A percentile compares a stretch with the other conserved stretches of the same genome.
phyloP scores from a whole-genome alignment of 192 early-diverging fungal genomes.

The Umbelopsis sp. region DNA sequence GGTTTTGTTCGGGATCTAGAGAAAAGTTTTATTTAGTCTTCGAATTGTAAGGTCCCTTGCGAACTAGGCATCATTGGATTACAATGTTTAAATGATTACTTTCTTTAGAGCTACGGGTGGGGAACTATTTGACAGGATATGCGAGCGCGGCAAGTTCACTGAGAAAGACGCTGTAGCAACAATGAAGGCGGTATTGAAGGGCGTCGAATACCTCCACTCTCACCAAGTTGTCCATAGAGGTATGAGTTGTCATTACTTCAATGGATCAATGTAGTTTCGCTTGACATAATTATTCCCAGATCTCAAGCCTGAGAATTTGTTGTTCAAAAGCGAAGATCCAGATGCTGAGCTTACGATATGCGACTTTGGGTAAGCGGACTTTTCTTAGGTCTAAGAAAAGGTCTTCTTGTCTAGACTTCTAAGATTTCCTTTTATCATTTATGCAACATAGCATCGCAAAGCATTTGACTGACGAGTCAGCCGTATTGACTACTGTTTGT shows the following conservation, averaged over 20 bases:
- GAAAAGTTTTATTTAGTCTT: slow-evolving; percentile 75
- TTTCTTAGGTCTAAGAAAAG: background rate
- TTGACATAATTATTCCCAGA: slow-evolving; percentile 36
- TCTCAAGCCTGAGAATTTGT: slow-evolving; percentile 83
- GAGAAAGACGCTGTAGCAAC: slow-evolving; percentile 75
- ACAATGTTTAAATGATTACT: background rate
- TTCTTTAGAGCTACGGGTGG: slow-evolving; percentile 65
- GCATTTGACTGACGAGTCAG: slow-evolving; percentile 65
- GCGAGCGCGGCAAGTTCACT: slow-evolving; percentile 71
- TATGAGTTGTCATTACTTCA: slow-evolving; percentile 22
- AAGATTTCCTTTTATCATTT: background rate
- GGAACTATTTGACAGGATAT: slow-evolving; percentile 82
- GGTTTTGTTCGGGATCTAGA: slow-evolving; percentile 42
- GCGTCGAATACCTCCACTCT: slow-evolving; percentile 81
- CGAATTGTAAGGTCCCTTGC: slow-evolving; percentile 52
- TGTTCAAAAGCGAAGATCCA: slow-evolving; percentile 60
- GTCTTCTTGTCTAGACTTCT: background rate
- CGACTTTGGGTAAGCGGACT: slow-evolving; percentile 68
- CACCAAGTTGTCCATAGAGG: slow-evolving; percentile 83
- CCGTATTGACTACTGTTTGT: slow-evolving; percentile 77
- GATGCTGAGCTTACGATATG: slow-evolving; percentile 74
- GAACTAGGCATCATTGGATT: background rate
- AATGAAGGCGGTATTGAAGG: slow-evolving; percentile 70
- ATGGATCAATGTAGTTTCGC: background rate
- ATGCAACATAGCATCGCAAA: slow-evolving; percentile 54